Percentiles rank a stretch among this genome's conserved stretches.
Evolutionary conservation across 495 filamentous ascomycete species (phyloP).

Genomic region (Podospora fimiseda): DNA sequence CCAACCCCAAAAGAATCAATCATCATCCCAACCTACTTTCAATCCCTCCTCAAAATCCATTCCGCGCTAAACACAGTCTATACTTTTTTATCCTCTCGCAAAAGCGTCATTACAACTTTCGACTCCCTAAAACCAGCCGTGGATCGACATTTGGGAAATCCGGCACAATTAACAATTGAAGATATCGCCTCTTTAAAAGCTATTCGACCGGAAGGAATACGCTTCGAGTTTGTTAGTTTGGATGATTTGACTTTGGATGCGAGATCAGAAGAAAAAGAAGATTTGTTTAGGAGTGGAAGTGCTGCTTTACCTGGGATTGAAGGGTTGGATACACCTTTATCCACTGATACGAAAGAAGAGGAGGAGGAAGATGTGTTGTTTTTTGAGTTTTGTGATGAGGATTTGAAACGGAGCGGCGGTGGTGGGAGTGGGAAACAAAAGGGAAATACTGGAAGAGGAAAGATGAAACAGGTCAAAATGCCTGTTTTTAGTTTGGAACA

Average conservation of each 20-base stretch:
- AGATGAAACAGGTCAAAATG: constrained; percentile 83
- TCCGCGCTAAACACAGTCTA: constrained; percentile 85
- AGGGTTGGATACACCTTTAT: too few relatives aligned
- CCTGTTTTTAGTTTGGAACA: constrained; percentile 90
- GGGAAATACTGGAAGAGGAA: constrained; percentile 57
- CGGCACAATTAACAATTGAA: constrained; percentile 59
- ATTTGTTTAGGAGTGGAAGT: constrained; percentile 27
- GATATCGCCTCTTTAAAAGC: constrained; percentile 59
- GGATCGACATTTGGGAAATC: constrained; percentile 60
- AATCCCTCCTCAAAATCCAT: constrained; percentile 66
- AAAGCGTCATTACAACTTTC: constrained; percentile 86
- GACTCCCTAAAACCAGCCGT: constrained; percentile 80
- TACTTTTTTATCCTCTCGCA: constrained; percentile 89
- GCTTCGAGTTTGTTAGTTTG: constrained; percentile 84
- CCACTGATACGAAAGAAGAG: too few relatives aligned
- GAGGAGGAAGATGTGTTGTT: constrained; percentile 62
- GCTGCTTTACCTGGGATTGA: too few relatives aligned
- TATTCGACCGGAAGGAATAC: constrained; percentile 59
- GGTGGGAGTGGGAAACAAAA: constrained; percentile 56
- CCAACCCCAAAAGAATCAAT: not conserved
- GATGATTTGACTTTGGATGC: constrained; percentile 71
- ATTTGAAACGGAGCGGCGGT: constrained; percentile 69
- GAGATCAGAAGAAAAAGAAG: constrained; percentile 54
- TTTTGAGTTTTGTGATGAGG: constrained; percentile 90
- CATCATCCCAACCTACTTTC: constrained; percentile 56